Evolutionary conservation across 2,329 filamentous ascomycete genomes (phyloP).

Genomic region (Scytalidium lignicola): DNA sequence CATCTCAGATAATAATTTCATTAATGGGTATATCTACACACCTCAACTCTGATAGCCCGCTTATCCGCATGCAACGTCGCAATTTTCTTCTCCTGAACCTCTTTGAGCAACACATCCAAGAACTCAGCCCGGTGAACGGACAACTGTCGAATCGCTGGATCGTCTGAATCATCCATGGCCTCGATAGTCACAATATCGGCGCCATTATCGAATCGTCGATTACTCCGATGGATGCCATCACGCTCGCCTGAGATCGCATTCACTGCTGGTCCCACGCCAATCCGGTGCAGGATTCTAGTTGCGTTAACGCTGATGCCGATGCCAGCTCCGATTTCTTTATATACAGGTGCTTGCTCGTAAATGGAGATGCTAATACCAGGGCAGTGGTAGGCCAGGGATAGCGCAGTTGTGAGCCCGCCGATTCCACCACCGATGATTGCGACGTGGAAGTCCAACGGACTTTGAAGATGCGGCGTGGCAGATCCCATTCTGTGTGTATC

Average conservation of each 20-base stretch:
- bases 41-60: slow-evolving; percentile 13
- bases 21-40: not conserved
- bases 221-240: slow-evolving; percentile 28
- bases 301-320: slow-evolving; percentile 1
- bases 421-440: slow-evolving; percentile 2
- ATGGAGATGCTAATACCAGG: not conserved
- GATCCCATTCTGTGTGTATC: not conserved
- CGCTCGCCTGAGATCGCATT: slow-evolving; percentile 26
- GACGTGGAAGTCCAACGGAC: not conserved
- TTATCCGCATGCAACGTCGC: slow-evolving; percentile 25
- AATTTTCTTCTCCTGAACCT: slow-evolving; percentile 15
- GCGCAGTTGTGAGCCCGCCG: not conserved
- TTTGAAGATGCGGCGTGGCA: not conserved
- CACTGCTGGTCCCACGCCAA: slow-evolving; percentile 28
- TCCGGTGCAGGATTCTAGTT: slow-evolving; percentile 3
- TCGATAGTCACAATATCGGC: slow-evolving; percentile 28
- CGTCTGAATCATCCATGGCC: slow-evolving; percentile 13
- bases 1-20: not conserved
- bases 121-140: slow-evolving; percentile 16
- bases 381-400: not conserved
- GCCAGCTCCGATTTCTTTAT: slow-evolving; percentile 1
- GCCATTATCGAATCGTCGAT: slow-evolving; percentile 32
- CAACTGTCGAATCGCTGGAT: not conserved
- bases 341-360: slow-evolving; percentile 1
- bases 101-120: slow-evolving; percentile 20